Evolutionary conservation across 1,139 yeast genomes (phyloP).

Genomic region (Candida glucosophila): DNA sequence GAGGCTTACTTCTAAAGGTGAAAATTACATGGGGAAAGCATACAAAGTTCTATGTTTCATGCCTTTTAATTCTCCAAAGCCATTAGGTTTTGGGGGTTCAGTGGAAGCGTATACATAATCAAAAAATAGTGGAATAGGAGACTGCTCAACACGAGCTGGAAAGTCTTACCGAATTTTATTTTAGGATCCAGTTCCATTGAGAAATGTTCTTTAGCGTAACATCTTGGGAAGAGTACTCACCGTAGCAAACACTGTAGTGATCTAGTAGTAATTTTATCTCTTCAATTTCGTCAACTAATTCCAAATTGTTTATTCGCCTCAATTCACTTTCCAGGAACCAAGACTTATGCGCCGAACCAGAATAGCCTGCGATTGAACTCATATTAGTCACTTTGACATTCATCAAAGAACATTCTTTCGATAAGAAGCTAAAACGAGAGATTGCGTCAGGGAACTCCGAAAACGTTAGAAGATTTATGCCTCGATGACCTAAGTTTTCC

Average conservation of each 20-base stretch:
- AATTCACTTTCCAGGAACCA: constrained; percentile 47
- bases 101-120: constrained; percentile 1
- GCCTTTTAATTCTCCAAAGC: constrained; percentile 34
- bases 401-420: constrained; percentile 12
- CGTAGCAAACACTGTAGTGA: constrained; percentile 55
- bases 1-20: constrained; percentile 56
- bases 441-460: constrained; percentile 26
- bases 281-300: constrained; percentile 83
- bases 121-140: neutral
- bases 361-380: constrained; percentile 48
- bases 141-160: no score
- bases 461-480: constrained; percentile 59
- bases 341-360: constrained; percentile 27
- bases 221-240: constrained; percentile 9
- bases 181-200: no score
- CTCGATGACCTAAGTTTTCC: constrained; percentile 59
- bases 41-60: constrained; percentile 66
- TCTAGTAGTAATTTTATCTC: constrained; percentile 65
- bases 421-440: constrained; percentile 34
- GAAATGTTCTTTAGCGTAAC: no score
- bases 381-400: constrained; percentile 40
- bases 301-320: constrained; percentile 50
- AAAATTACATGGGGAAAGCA: constrained; percentile 65
- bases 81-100: constrained; percentile 26
- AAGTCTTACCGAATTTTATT: no score